phyloP scores from a whole-genome alignment of 192 early-diverging fungal genomes.

The Dimargaris cristalligena region DNA sequence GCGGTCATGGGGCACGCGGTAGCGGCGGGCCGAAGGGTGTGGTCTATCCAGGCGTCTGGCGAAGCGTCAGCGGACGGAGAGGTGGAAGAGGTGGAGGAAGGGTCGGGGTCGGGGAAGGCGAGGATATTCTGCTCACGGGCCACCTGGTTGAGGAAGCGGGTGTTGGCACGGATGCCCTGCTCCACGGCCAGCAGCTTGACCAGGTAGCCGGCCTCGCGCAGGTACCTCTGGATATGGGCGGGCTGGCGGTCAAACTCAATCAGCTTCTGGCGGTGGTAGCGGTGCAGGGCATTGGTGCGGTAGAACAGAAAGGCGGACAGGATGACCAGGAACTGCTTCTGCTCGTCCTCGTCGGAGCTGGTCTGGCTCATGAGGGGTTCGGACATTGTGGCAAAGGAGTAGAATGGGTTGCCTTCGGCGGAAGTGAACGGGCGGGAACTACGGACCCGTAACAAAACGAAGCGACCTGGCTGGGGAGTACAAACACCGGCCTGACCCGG shows the following conservation, averaged over 20 bases:
- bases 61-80: not conserved
- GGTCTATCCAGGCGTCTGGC: too few species aligned
- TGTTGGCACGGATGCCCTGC: slow-evolving; percentile 7
- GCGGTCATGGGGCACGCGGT: not conserved
- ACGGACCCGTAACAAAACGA: too few species aligned
- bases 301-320: slow-evolving; percentile 7
- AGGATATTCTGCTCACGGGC: not conserved
- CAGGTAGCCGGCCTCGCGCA: slow-evolving; percentile 7
- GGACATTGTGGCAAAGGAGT: not conserved
- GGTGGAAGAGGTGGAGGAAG: not conserved
- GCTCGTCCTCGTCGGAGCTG: slow-evolving; percentile 1
- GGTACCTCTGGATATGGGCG: not conserved
- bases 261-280: slow-evolving; percentile 5
- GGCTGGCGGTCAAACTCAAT: slow-evolving; percentile 3
- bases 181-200: slow-evolving; percentile 7
- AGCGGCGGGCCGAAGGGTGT: too few species aligned
- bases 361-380: not conserved
- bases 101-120: too few species aligned
- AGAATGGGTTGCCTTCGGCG: too few species aligned
- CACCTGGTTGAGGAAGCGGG: not conserved
- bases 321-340: not conserved
- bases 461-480: too few species aligned
- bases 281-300: slow-evolving; percentile 5
- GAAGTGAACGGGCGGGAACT: too few species aligned
- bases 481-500: too few species aligned